Percentiles rank a stretch among this genome's conserved stretches.
phyloP scores from a whole-genome alignment of 441 rosid species.

The Arabidopsis lyrata region DNA sequence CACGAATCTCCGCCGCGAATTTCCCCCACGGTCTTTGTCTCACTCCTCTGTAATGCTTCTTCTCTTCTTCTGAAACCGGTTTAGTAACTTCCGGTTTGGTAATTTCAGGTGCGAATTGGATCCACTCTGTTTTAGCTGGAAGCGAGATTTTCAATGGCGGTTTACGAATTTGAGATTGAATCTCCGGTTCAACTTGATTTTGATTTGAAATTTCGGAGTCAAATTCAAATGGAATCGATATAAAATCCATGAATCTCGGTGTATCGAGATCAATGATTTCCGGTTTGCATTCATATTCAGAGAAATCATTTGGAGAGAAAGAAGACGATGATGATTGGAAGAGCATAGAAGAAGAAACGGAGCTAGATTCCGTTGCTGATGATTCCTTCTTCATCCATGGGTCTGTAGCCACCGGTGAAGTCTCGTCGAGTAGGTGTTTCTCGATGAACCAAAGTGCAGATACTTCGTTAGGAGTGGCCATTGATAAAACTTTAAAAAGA shows the following conservation, averaged over 20 bases:
- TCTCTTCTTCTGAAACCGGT: constrained; percentile 43
- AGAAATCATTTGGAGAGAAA: constrained; percentile 24
- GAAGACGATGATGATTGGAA: constrained; percentile 28
- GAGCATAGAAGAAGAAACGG: constrained; percentile 41
- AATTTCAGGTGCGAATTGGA: constrained; percentile 48
- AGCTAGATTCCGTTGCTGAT: constrained; percentile 39
- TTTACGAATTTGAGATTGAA: constrained; percentile 44
- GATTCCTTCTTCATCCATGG: constrained; percentile 38
- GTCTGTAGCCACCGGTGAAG: constrained; percentile 48
- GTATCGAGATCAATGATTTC: constrained; percentile 51
- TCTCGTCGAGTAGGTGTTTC: constrained; percentile 57
- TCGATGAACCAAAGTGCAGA: constrained; percentile 60
- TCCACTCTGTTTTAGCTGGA: constrained; percentile 59
- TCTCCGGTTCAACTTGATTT: constrained; percentile 28
- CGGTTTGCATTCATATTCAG: constrained; percentile 50
- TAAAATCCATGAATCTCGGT: constrained; percentile 36
- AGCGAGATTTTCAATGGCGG: constrained; percentile 55
- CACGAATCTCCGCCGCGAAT: constrained; percentile 78
- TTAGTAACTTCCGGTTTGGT: constrained; percentile 24
- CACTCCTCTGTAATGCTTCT: constrained; percentile 62
- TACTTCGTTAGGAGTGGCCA: constrained; percentile 50
- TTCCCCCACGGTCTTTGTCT: constrained; percentile 64
- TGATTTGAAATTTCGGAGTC: constrained; percentile 14
- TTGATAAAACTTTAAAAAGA: not conserved
- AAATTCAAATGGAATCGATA: constrained; percentile 28